Percentiles rank a stretch among this genome's conserved stretches.
phyloP scores from a whole-genome alignment of 2,329 filamentous ascomycete species.

The Rhinocladiella similis region DNA sequence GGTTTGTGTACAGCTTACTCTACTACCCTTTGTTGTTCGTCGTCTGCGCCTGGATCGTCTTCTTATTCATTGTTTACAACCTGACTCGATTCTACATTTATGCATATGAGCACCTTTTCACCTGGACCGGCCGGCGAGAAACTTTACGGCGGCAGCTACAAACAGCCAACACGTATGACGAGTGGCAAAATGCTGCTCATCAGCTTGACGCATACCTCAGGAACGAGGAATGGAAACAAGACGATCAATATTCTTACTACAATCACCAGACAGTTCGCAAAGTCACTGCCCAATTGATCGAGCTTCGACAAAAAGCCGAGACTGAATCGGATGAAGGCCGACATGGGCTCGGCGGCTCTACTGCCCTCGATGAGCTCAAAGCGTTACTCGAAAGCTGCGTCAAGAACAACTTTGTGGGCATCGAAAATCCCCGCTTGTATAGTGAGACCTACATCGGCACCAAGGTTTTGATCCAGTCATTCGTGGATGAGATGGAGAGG shows the following conservation, averaged over 20 bases:
- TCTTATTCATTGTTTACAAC: constrained; percentile 73
- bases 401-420: constrained; percentile 95
- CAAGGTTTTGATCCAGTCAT: constrained; percentile 90
- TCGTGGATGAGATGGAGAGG: constrained; percentile 68
- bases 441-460: constrained; percentile 97
- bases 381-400: constrained; percentile 83
- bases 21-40: constrained; percentile 89
- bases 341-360: constrained; percentile 25
- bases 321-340: constrained; percentile 35
- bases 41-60: constrained; percentile 76
- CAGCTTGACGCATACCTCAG: constrained; percentile 79
- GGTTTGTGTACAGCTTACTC: constrained; percentile 81
- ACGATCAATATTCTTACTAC: constrained; percentile 71
- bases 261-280: constrained; percentile 79
- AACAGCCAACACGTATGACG: constrained; percentile 70
- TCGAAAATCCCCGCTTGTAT: constrained; percentile 92
- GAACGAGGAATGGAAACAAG: constrained; percentile 56
- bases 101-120: constrained; percentile 85
- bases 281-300: constrained; percentile 72
- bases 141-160: constrained; percentile 70
- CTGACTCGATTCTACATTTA: constrained; percentile 86
- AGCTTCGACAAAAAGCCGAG: constrained; percentile 42
- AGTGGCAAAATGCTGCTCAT: constrained; percentile 80
- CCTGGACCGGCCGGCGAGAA: constrained; percentile 81
- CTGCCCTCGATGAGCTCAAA: constrained; percentile 71